A percentile compares a stretch with the other conserved stretches of the same genome.
Conservation (phyloP, 768 basidiomycete genomes). For the Boletus rex-veris region DNA sequence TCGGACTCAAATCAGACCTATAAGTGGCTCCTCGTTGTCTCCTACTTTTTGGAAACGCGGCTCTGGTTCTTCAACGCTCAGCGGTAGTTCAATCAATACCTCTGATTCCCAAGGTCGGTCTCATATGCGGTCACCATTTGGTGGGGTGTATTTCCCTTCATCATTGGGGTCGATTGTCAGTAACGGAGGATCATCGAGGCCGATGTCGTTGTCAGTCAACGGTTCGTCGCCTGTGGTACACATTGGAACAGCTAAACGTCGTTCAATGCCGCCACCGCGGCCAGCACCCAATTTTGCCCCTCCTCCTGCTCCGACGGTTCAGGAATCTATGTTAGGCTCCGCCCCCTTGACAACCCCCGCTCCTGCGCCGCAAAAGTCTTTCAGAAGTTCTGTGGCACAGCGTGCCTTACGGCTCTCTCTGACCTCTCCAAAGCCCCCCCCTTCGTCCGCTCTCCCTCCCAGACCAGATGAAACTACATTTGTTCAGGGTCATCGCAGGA, state of each 20-base stretch:
- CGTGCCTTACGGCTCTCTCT: constrained; percentile 58
- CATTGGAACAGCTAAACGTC: constrained; percentile 41
- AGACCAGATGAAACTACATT: constrained; percentile 55
- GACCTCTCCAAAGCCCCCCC: constrained; percentile 62
- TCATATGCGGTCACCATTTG: constrained; percentile 8
- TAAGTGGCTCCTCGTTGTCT: constrained; percentile 43
- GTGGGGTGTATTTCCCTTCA: constrained; percentile 7
- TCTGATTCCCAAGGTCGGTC: constrained; percentile 34
- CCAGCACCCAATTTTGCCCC: constrained; percentile 69
- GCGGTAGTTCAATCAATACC: constrained; percentile 41
- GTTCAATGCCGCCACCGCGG: constrained; percentile 69
- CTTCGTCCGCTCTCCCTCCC: constrained; percentile 57
- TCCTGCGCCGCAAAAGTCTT: constrained; percentile 29
- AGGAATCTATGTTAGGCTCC: constrained; percentile 7
- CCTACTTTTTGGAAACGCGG: constrained; percentile 54
- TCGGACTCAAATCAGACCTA: constrained; percentile 32
- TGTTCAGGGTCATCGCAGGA: constrained; percentile 27
- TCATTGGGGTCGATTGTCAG: constrained; percentile 8
- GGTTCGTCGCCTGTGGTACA: constrained; percentile 11
- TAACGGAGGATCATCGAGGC: constrained; percentile 9
- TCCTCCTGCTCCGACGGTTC: constrained; percentile 56
- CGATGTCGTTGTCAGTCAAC: constrained; percentile 22
- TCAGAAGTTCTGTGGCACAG: constrained; percentile 56
- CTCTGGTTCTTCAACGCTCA: constrained; percentile 49
- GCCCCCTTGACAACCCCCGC: constrained; percentile 1